Percentiles rank a stretch among this genome's conserved stretches.
phyloP scores from a whole-genome alignment of 2,329 filamentous ascomycete genomes.

The Coniosporium tulheliwenetii region DNA sequence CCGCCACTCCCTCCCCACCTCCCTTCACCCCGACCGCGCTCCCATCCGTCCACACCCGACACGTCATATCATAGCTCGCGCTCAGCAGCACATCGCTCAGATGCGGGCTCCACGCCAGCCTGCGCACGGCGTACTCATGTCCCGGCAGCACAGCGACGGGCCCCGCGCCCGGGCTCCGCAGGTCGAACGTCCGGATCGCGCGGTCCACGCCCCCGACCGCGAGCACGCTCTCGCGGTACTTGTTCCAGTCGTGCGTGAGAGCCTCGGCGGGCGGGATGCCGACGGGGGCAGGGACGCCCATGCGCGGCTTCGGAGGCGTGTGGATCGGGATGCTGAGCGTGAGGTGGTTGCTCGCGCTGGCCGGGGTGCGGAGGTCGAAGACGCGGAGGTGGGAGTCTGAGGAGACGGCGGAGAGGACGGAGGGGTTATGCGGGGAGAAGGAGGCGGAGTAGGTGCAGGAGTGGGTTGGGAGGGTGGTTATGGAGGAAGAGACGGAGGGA shows the following conservation, averaged over 20 bases:
- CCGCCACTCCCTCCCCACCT: slow-evolving; percentile 16
- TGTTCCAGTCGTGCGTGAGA: slow-evolving; percentile 97
- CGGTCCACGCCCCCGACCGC: slow-evolving; percentile 84
- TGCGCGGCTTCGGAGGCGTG: slow-evolving; percentile 39
- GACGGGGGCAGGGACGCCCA: slow-evolving; percentile 22
- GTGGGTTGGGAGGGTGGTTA: slow-evolving; percentile 79
- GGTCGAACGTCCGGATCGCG: slow-evolving; percentile 77
- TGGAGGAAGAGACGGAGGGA: slow-evolving; percentile 55
- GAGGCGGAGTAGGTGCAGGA: slow-evolving; percentile 88
- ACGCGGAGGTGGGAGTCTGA: slow-evolving; percentile 80
- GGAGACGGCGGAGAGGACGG: slow-evolving; percentile 72
- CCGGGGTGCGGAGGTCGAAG: slow-evolving; percentile 80
- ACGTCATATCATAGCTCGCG: slow-evolving; percentile 96
- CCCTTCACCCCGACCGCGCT: slow-evolving; percentile 29
- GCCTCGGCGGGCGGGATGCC: slow-evolving; percentile 57
- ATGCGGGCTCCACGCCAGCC: slow-evolving; percentile 85
- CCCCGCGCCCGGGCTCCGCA: slow-evolving; percentile 57
- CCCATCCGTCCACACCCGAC: slow-evolving; percentile 84
- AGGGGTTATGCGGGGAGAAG: slow-evolving; percentile 77
- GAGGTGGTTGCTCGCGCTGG: slow-evolving; percentile 76
- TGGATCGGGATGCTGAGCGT: slow-evolving; percentile 74
- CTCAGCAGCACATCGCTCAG: slow-evolving; percentile 74
- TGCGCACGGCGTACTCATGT: slow-evolving; percentile 80
- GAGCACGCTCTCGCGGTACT: slow-evolving; percentile 73
- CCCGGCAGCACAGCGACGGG: slow-evolving; percentile 62